Percentiles rank a stretch among this genome's conserved stretches.
Conservation (phyloP, 1,139 yeast species). For the Scheffersomyces illinoinensis region DNA sequence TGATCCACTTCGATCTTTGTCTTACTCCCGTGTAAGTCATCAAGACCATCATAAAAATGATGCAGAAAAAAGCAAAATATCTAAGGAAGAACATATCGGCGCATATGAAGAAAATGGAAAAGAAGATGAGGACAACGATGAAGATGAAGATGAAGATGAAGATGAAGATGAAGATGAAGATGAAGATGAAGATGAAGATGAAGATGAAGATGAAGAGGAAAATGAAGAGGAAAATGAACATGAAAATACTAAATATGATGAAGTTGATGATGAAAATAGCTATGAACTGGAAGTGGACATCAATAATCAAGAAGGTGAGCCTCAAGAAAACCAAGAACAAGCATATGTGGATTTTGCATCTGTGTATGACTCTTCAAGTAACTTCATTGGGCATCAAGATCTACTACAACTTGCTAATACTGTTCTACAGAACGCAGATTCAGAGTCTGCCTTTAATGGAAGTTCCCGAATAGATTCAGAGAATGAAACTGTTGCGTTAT, state of each 20-base stretch:
- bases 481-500: not conserved
- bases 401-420: slow-evolving; percentile 13
- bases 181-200: slow-evolving; percentile 14
- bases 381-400: slow-evolving; percentile 3
- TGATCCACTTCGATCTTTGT: not conserved
- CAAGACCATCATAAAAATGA: not conserved
- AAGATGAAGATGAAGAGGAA: slow-evolving; percentile 2
- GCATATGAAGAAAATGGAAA: slow-evolving; percentile 9
- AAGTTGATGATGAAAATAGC: slow-evolving; percentile 22
- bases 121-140: slow-evolving; percentile 18
- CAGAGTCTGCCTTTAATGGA: not conserved
- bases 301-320: not conserved
- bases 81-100: slow-evolving; percentile 10
- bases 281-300: slow-evolving; percentile 7
- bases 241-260: slow-evolving; percentile 20
- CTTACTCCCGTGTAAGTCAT: not conserved
- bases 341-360: not conserved
- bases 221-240: slow-evolving; percentile 13
- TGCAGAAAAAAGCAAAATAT: slow-evolving; percentile 2
- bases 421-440: slow-evolving; percentile 10
- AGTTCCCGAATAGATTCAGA: not conserved
- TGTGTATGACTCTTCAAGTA: not conserved
- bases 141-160: slow-evolving; percentile 6
- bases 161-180: slow-evolving; percentile 9
- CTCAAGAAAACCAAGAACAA: not conserved